A percentile compares a stretch with the other conserved stretches of the same genome.
phyloP scores from a whole-genome alignment of 768 basidiomycete genomes.

The Megacollybia marginata region DNA sequence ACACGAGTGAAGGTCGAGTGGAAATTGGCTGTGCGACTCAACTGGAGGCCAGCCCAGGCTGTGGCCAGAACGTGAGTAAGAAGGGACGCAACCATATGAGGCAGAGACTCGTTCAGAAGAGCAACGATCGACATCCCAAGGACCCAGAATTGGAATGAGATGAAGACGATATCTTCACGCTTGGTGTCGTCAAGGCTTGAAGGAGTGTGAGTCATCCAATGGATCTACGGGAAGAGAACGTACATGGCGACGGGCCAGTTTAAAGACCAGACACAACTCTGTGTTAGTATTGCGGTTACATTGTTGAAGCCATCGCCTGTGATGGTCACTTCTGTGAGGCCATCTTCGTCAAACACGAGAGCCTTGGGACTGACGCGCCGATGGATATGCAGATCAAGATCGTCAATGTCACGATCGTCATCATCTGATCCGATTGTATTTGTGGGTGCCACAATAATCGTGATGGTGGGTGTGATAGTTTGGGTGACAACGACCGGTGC shows the following conservation, averaged over 20 bases:
- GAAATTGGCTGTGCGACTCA: slow-evolving; percentile 53
- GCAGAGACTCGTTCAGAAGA: slow-evolving; percentile 69
- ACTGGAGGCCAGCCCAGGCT: slow-evolving; percentile 65
- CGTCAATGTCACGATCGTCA: neutral
- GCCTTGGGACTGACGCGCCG: slow-evolving; percentile 1
- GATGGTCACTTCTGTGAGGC: slow-evolving; percentile 20
- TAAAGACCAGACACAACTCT: slow-evolving; percentile 49
- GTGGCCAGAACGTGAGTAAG: slow-evolving; percentile 70
- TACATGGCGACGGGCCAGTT: slow-evolving; percentile 69
- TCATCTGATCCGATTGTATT: neutral
- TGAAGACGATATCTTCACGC: slow-evolving; percentile 73
- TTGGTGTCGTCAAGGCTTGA: slow-evolving; percentile 61
- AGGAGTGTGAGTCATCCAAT: neutral
- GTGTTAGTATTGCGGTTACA: slow-evolving; percentile 30
- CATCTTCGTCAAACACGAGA: slow-evolving; percentile 9
- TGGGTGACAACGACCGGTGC: too few species aligned
- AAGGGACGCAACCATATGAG: slow-evolving; percentile 69
- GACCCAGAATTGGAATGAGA: slow-evolving; percentile 75
- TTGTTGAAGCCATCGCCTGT: slow-evolving; percentile 26
- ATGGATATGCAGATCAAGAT: neutral
- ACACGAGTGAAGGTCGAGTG: slow-evolving; percentile 45
- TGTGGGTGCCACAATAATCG: neutral
- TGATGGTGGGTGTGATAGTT: neutral
- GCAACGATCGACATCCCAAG: slow-evolving; percentile 12
- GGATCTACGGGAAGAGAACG: slow-evolving; percentile 16